phyloP scores from a whole-genome alignment of 495 filamentous ascomycete species.

The Acidomyces sp. region DNA sequence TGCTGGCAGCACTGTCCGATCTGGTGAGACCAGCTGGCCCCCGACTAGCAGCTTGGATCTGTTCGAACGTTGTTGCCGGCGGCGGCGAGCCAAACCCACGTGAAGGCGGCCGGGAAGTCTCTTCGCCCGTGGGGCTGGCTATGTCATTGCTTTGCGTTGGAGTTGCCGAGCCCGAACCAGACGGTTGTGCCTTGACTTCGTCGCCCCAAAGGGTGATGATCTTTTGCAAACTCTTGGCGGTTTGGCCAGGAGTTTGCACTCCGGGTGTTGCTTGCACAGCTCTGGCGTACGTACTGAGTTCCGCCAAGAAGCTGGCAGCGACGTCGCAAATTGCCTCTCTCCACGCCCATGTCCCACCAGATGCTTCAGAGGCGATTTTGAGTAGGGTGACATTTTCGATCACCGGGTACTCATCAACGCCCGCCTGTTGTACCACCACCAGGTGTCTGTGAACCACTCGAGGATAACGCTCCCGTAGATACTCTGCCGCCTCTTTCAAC shows the following conservation, averaged over 20 bases:
- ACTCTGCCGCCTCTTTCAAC: conserved; percentile 50
- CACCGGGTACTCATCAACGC: conserved; percentile 16
- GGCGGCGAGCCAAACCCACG: conserved; percentile 7
- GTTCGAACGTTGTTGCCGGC: conserved; percentile 12
- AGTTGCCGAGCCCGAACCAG: conserved; percentile 6
- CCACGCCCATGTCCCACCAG: conserved; percentile 51
- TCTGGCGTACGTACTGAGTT: conserved; percentile 76
- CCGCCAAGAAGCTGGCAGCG: conserved; percentile 67
- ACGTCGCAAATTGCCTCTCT: conserved; percentile 68
- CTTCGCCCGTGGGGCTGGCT: conserved; percentile 6
- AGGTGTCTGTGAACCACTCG: conserved; percentile 65
- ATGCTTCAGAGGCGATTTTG: conserved; percentile 57
- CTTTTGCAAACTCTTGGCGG: conserved; percentile 23
- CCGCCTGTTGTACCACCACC: conserved; percentile 59
- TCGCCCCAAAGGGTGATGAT: conserved; percentile 8
- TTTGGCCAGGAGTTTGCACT: conserved; percentile 58
- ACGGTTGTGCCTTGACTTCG: conserved; percentile 1
- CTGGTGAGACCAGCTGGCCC: conserved; percentile 17
- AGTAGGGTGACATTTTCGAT: conserved; percentile 43
- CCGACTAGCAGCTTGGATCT: conserved; percentile 8
- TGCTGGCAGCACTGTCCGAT: conserved; percentile 13
- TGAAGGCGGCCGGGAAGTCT: conserved; percentile 2
- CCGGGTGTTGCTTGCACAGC: conserved; percentile 66
- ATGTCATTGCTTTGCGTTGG: conserved; percentile 9
- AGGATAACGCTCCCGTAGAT: conserved; percentile 49